Evolutionary conservation across 768 basidiomycete genomes (phyloP).

Genomic region (Lentinula detonsa): DNA sequence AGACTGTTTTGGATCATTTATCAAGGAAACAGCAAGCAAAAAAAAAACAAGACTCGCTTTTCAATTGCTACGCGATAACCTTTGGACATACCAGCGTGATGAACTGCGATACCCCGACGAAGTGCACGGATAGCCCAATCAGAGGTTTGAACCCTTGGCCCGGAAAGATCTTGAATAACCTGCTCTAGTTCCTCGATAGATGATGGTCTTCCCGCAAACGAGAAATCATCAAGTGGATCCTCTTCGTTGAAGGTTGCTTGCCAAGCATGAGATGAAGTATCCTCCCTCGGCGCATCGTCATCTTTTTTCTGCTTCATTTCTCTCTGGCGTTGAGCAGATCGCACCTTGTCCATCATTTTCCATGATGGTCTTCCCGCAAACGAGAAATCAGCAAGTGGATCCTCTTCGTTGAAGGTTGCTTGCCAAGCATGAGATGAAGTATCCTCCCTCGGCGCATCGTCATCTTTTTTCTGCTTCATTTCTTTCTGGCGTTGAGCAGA

Average conservation of each 20-base stretch:
- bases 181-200: conserved; percentile 41
- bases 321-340: conserved; percentile 37
- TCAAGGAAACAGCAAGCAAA: neutral
- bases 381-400: neutral
- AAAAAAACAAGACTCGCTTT: conserved; percentile 29
- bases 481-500: conserved; percentile 35
- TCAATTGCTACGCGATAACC: conserved; percentile 52
- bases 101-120: conserved; percentile 58
- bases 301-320: conserved; percentile 33
- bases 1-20: conserved; percentile 27
- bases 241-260: conserved; percentile 11
- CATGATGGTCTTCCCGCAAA: conserved; percentile 15
- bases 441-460: conserved; percentile 16
- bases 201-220: conserved; percentile 39
- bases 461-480: conserved; percentile 31
- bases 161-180: conserved; percentile 34
- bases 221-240: too few species aligned
- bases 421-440: conserved; percentile 12
- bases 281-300: conserved; percentile 15
- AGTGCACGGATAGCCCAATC: conserved; percentile 45
- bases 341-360: conserved; percentile 41
- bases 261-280: conserved; percentile 13
- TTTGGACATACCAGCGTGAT: conserved; percentile 67
- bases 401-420: conserved; percentile 10
- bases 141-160: conserved; percentile 25